A percentile compares a stretch with the other conserved stretches of the same genome.
phyloP scores from a whole-genome alignment of 257 asterid species.

The Nicotiana tabacum region DNA sequence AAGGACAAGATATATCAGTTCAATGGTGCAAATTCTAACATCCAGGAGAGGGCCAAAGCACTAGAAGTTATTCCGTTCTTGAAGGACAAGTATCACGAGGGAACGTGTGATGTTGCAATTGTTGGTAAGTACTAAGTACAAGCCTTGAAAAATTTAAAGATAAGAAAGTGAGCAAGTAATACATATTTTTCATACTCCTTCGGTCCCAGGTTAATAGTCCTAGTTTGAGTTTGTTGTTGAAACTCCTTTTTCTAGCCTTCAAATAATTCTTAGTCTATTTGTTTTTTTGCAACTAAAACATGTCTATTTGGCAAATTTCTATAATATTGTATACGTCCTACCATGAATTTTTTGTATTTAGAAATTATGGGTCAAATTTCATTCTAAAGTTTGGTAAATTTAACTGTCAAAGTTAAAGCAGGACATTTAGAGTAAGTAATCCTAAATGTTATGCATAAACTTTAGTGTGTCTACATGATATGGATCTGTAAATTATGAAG shows the following conservation, averaged over 20 bases:
- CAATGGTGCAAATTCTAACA: conserved; percentile 95
- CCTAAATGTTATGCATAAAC: neutral
- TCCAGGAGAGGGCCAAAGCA: conserved; percentile 98
- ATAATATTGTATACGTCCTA: neutral
- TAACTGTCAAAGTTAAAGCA: neutral
- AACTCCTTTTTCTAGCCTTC: neutral
- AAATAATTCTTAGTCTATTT: neutral
- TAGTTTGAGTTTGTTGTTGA: neutral
- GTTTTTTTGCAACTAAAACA: neutral
- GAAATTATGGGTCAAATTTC: neutral
- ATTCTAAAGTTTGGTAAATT: neutral
- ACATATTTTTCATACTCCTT: neutral
- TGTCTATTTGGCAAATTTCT: neutral
- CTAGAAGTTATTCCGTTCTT: conserved; percentile 90
- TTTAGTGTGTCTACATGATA: neutral
- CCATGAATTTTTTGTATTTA: neutral
- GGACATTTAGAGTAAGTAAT: neutral
- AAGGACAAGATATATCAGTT: conserved; percentile 90
- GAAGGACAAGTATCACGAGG: conserved; percentile 96
- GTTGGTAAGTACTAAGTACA: conserved; percentile 66
- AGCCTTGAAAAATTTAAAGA: neutral
- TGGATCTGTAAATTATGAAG: neutral
- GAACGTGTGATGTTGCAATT: conserved; percentile 90
- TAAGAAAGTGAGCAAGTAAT: neutral
- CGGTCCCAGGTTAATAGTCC: neutral